Base-by-base conservation (phyloP, 31 red algal genomes). In the Bonnemaisonia californica region DNA sequence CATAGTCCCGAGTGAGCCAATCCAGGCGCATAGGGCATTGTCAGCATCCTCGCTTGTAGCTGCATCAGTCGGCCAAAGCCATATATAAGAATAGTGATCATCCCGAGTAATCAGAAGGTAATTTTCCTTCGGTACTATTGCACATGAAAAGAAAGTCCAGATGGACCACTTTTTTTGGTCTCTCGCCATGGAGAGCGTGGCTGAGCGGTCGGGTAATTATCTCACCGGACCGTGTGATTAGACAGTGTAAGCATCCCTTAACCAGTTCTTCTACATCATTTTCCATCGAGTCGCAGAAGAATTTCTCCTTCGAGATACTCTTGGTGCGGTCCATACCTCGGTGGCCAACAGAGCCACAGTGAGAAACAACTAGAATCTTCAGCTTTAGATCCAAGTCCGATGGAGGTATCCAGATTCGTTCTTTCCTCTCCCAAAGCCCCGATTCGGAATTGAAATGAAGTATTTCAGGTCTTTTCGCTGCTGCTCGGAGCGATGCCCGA, bases 61-160 rank as follows among this genome's bases (percentile, higher is more conserved):
- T 5, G 27, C 28, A 0, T 0, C 51, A 48, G 19, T 0, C 16
- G 40, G 5, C 12, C 5, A 21, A 24, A 69, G 0, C 62, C 61
- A 81, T 19, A 81, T 0, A 55, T 57, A 81, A 19, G 62, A 69
- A 21, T 59, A 69, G 22, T 38, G 28, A 1, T 81, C 77, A 27
- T 69, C 77, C n/a, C 41, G 22, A 18, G 55, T 8, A 0, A 69
- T 9, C 0, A 81, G 45, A 22, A 81, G 19, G 51, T 81, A 81
- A 21, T 69, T 69, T 31, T 19, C 62, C 62, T n/a, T 81, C 1
- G 33, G 22, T 0, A 24, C 60, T 47, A 21, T 24, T 3, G 8
- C 62, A 0, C 77, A 81, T 69, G 0, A 51, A 81, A 9, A 81
- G 41, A 32, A 36, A 81, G 27, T 81, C 62, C 22, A 81, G 28